phyloP scores from a whole-genome alignment of 176 grass and related monocot genomes.

The Panicum miliaceum region DNA sequence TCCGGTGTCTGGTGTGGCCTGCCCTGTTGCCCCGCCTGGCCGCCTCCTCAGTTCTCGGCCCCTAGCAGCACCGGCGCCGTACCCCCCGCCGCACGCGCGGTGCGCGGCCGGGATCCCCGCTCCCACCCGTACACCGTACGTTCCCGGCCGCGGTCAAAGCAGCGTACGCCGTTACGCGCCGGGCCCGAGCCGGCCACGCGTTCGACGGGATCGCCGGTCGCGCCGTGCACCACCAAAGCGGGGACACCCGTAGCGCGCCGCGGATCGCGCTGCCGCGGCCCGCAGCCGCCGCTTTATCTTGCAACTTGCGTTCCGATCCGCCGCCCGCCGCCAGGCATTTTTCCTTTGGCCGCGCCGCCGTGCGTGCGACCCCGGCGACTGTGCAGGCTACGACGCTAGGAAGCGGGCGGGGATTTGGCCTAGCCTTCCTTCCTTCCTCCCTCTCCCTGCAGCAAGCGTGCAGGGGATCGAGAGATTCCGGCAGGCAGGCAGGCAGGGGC shows the following conservation, averaged over 20 bases:
- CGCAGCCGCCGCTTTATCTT: not conserved
- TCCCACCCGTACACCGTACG: not conserved
- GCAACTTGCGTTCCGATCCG: not conserved
- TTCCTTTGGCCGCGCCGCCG: not conserved
- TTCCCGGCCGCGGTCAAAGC: not conserved
- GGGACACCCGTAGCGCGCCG: conserved; percentile 49
- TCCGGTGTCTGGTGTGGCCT: not conserved
- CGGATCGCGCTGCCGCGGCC: conserved; percentile 21
- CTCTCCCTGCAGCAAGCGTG: not conserved
- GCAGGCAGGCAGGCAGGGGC: not conserved
- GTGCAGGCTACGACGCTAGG: not conserved
- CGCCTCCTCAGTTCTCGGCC: too few species aligned
- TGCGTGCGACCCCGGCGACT: not conserved
- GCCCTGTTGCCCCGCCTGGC: not conserved
- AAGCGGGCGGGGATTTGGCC: conserved; percentile 39
- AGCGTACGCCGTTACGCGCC: not conserved
- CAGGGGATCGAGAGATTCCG: conserved; percentile 47
- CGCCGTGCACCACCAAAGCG: conserved; percentile 46
- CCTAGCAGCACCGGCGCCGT: not conserved
- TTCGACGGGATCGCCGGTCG: conserved; percentile 45
- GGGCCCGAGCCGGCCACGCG: not conserved
- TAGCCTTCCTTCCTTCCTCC: not conserved
- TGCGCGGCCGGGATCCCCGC: not conserved
- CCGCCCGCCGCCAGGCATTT: not conserved
- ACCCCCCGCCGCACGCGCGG: not conserved